phyloP scores from a whole-genome alignment of 1,284 basidiomycete species.

The Anthracocystis setariae region DNA sequence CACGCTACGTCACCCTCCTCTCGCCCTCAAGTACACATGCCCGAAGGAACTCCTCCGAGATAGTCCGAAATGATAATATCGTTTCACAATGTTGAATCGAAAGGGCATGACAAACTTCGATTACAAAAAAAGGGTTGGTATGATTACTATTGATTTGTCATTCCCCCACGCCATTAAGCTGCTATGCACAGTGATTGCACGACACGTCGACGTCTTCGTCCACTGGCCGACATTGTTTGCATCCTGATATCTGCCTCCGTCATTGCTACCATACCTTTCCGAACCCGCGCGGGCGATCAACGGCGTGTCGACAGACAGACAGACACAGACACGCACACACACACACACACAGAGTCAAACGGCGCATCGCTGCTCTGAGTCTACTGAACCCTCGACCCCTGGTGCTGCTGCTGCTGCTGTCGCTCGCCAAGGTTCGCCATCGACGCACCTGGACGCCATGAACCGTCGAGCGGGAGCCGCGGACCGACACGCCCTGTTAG shows the following conservation, averaged over 20 bases:
- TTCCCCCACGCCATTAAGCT: not conserved
- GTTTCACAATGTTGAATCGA: no score
- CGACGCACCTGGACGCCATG: constrained; percentile 36
- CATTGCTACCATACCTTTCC: not conserved
- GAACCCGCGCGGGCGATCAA: not conserved
- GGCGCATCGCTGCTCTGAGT: no score
- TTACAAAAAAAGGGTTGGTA: no score
- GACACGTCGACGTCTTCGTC: constrained; percentile 23
- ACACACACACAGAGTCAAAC: no score
- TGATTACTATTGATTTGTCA: no score
- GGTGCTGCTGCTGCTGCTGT: no score
- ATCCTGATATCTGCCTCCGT: not conserved
- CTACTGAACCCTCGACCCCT: no score
- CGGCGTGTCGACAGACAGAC: not conserved
- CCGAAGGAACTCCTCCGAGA: not conserved
- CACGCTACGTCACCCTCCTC: no score
- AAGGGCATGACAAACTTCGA: no score
- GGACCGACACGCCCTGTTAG: constrained; percentile 59
- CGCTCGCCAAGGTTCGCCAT: no score
- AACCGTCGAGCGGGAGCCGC: constrained; percentile 56
- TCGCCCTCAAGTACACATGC: no score
- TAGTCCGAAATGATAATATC: not conserved
- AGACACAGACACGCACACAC: no score
- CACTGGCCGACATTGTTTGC: constrained; percentile 15
- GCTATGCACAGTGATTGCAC: constrained; percentile 1